Evolutionary conservation across 2,329 filamentous ascomycete genomes (phyloP).

Genomic region (Cladosporium sp.): DNA sequence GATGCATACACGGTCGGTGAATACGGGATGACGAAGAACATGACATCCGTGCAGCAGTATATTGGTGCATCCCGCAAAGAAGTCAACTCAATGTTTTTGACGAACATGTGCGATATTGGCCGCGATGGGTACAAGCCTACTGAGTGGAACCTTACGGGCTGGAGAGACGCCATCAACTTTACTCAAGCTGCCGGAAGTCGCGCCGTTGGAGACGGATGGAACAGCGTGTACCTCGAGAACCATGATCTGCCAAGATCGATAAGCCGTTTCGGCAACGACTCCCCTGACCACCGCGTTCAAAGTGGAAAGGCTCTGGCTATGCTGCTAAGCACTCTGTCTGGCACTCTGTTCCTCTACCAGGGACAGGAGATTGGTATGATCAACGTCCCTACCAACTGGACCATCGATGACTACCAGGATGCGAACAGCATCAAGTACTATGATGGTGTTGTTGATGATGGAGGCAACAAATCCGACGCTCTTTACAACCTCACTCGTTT

Average conservation of each 20-base stretch:
- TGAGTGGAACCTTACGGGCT: conserved; percentile 15
- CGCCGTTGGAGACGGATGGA: conserved; percentile 53
- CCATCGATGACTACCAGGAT: conserved; percentile 60
- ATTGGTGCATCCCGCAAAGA: conserved; percentile 7
- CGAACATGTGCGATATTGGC: conserved; percentile 10
- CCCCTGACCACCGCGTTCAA: conserved; percentile 44
- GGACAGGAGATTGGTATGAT: conserved; percentile 67
- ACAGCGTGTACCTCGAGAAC: conserved; percentile 61
- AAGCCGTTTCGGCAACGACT: conserved; percentile 47
- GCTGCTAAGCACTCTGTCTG: conserved; percentile 54
- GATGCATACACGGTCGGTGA: conserved; percentile 46
- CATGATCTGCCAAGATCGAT: conserved; percentile 60
- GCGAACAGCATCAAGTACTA: conserved; percentile 49
- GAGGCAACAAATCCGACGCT: conserved; percentile 28
- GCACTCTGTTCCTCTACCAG: conserved; percentile 63
- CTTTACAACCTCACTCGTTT: conserved; percentile 51
- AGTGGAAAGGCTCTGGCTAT: conserved; percentile 58
- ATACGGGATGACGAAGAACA: conserved; percentile 31
- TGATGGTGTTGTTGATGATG: conserved; percentile 33
- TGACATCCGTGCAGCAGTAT: conserved; percentile 6
- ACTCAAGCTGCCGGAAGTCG: conserved; percentile 47
- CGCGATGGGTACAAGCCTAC: conserved; percentile 2
- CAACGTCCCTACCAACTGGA: conserved; percentile 59
- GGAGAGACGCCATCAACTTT: conserved; percentile 25
- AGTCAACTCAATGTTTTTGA: conserved; percentile 11